Evolutionary conservation across 2,329 filamentous ascomycete genomes (phyloP).

Genomic region (Penicillium sp.): DNA sequence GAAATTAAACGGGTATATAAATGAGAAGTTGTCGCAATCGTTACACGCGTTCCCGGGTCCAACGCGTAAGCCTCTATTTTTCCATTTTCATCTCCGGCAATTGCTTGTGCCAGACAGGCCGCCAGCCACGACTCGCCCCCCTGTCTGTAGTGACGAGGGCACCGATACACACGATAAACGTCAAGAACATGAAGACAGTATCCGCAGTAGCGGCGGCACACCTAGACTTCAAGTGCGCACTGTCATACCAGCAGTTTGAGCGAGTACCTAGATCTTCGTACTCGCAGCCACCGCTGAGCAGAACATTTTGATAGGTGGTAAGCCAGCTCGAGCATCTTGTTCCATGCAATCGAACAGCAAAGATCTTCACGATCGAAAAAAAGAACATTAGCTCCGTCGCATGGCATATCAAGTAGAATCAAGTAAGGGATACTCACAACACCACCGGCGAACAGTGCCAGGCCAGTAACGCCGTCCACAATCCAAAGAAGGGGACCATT

Average conservation of each 20-base stretch:
- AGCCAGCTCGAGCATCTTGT: constrained; percentile 12
- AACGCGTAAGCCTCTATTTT: background rate
- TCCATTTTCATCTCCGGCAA: background rate
- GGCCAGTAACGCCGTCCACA: constrained; percentile 20
- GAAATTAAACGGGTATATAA: background rate
- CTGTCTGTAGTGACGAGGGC: constrained; percentile 4
- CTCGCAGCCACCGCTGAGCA: constrained; percentile 25
- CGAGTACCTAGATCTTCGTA: background rate
- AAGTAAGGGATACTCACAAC: constrained; percentile 19
- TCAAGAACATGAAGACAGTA: constrained; percentile 28
- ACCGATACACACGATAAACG: constrained; percentile 16
- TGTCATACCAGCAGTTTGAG: constrained; percentile 3
- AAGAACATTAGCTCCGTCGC: background rate
- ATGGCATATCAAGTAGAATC: background rate
- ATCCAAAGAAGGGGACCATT: constrained; percentile 19
- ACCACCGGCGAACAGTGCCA: constrained; percentile 25
- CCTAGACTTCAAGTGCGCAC: constrained; percentile 12
- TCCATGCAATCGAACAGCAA: constrained; percentile 21
- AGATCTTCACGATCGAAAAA: constrained; percentile 12
- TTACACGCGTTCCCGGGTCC: background rate
- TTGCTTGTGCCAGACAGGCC: background rate
- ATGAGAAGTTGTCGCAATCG: background rate
- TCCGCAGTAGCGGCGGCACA: constrained; percentile 25
- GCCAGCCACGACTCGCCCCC: background rate
- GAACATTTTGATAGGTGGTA: constrained; percentile 13